phyloP scores from a whole-genome alignment of 148 eudicot genomes.

The Vaccinium corymbosum region DNA sequence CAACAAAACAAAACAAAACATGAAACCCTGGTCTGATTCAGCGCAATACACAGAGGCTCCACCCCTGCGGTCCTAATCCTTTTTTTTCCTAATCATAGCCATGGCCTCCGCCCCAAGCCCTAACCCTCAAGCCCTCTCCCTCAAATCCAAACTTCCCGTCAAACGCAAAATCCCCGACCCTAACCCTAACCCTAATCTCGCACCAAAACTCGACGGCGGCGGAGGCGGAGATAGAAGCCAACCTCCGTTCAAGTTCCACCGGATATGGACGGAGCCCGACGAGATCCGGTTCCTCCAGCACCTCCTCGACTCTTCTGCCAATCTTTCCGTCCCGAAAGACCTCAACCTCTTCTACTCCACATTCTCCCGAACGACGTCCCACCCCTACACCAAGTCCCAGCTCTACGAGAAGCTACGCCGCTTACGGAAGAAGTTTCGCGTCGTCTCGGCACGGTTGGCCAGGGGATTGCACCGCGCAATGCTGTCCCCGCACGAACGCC shows the following conservation, averaged over 20 bases:
- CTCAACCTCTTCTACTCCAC: conserved; percentile 28
- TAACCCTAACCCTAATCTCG: conserved; percentile 14
- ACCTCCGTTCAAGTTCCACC: conserved; percentile 43
- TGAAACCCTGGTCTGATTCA: neutral
- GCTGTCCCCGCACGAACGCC: conserved; percentile 38
- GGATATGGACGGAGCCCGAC: conserved; percentile 49
- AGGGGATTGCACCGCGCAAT: conserved; percentile 29
- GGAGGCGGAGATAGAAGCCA: neutral
- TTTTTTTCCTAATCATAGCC: neutral
- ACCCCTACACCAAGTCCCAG: conserved; percentile 45
- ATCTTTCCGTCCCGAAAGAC: conserved; percentile 36
- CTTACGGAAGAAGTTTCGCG: conserved; percentile 42
- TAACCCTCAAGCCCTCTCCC: neutral
- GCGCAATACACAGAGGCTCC: neutral
- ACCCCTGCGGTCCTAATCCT: neutral
- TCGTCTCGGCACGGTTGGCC: conserved; percentile 26
- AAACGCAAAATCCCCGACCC: conserved; percentile 45
- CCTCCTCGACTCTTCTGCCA: conserved; percentile 26
- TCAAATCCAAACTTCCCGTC: conserved; percentile 37
- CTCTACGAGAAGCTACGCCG: conserved; percentile 52
- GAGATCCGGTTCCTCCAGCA: conserved; percentile 46
- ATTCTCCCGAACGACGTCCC: conserved; percentile 33
- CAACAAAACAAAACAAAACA: neutral
- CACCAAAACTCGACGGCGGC: neutral
- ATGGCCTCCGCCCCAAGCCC: conserved; percentile 23